Conservation (phyloP, 1,284 basidiomycete species). For the Grifola frondosa region DNA sequence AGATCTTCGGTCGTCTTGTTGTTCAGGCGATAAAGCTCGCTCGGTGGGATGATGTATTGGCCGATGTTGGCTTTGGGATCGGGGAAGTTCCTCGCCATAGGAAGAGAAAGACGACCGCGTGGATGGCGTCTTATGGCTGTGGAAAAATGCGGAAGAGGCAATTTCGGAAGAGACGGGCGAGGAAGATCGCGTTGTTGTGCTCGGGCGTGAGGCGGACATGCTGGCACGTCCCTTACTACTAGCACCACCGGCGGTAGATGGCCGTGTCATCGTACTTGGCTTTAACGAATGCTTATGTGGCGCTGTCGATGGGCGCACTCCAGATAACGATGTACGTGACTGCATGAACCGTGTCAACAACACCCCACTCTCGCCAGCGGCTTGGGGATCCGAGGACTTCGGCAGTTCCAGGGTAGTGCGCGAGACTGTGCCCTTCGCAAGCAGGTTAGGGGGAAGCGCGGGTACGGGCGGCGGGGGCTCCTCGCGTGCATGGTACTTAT, state of each 20-base stretch:
- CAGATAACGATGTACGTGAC: constrained; percentile 32
- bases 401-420: constrained; percentile 28
- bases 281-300: constrained; percentile 11
- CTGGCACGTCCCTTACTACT: constrained; percentile 19
- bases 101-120: constrained; percentile 58
- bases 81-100: constrained; percentile 47
- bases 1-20: constrained; percentile 8
- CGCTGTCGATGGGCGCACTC: constrained; percentile 24
- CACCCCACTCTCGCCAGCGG: constrained; percentile 14
- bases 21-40: constrained; percentile 40
- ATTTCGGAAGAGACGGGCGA: constrained; percentile 58
- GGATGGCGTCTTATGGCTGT: constrained; percentile 40
- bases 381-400: constrained; percentile 9
- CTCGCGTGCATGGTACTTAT: constrained; percentile 41
- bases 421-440: constrained; percentile 11
- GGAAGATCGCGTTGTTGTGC: constrained; percentile 49
- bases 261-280: constrained; percentile 18
- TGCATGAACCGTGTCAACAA: constrained; percentile 28
- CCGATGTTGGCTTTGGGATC: constrained; percentile 31
- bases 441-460: constrained; percentile 47
- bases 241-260: constrained; percentile 18
- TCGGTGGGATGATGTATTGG: constrained; percentile 53
- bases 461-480: constrained; percentile 58
- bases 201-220: constrained; percentile 32
- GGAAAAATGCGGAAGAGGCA: constrained; percentile 51